Evolutionary conservation across 2,329 filamentous ascomycete species (phyloP).

Genomic region (Scedosporium dehoogii): DNA sequence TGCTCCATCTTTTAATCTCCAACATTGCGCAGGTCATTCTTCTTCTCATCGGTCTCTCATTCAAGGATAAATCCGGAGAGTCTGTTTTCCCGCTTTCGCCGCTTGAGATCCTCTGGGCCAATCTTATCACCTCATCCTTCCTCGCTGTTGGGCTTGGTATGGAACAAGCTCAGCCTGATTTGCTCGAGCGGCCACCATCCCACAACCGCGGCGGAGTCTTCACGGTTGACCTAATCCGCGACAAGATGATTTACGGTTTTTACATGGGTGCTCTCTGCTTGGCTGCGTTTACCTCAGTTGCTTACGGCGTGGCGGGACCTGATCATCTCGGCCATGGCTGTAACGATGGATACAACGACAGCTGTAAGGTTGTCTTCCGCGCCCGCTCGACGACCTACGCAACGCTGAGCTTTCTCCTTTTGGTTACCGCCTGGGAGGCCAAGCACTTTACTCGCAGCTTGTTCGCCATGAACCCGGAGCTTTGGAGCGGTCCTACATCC

Average conservation of each 20-base stretch:
- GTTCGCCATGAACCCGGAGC: constrained; percentile 53
- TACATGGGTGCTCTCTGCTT: constrained; percentile 55
- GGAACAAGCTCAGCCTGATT: constrained; percentile 58
- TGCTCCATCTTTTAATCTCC: constrained; percentile 57
- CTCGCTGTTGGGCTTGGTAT: constrained; percentile 64
- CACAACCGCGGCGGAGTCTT: constrained; percentile 51
- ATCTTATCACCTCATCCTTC: constrained; percentile 63
- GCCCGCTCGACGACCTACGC: constrained; percentile 62
- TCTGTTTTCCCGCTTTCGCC: constrained; percentile 64
- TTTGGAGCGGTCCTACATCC: constrained; percentile 36
- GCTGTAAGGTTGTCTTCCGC: constrained; percentile 49
- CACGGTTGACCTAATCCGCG: constrained; percentile 52
- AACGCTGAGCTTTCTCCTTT: constrained; percentile 55
- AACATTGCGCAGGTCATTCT: constrained; percentile 63
- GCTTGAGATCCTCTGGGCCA: constrained; percentile 68
- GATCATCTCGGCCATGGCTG: constrained; percentile 40
- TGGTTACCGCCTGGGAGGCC: constrained; percentile 65
- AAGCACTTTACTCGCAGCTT: constrained; percentile 61
- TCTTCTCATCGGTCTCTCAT: constrained; percentile 58
- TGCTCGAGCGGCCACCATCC: constrained; percentile 57
- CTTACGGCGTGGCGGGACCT: constrained; percentile 36
- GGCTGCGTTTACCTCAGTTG: constrained; percentile 48
- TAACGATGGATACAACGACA: constrained; percentile 40
- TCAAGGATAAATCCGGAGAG: constrained; percentile 48
- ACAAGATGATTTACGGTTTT: constrained; percentile 57